phyloP scores from a whole-genome alignment of 768 basidiomycete species.

The Suillus lakei region DNA sequence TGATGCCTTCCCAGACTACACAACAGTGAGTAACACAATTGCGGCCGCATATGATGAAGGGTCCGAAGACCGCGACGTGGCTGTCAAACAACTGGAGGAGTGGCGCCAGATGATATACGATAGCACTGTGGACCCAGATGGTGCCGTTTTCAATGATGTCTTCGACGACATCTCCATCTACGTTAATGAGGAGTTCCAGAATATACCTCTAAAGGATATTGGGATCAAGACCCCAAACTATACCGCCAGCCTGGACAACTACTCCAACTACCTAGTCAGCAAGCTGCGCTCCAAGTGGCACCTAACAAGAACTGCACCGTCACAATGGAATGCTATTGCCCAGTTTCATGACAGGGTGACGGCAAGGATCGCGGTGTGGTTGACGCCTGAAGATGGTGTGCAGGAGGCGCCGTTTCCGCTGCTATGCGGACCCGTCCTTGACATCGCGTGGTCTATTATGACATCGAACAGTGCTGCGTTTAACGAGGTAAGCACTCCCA shows the following conservation, averaged over 20 bases:
- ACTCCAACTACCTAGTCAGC: background rate
- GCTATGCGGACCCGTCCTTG: background rate
- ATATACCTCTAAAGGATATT: background rate
- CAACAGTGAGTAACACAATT: background rate
- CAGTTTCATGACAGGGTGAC: background rate
- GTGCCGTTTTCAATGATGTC: background rate
- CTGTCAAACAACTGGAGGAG: background rate
- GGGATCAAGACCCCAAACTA: background rate
- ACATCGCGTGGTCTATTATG: background rate
- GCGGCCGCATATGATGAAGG: background rate
- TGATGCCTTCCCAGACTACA: background rate
- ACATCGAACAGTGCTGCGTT: background rate
- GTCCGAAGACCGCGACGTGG: background rate
- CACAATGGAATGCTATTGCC: background rate
- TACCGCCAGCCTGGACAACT: background rate
- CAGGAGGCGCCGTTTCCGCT: background rate
- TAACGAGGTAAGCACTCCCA: background rate
- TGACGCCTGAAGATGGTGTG: background rate
- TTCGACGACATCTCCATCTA: background rate
- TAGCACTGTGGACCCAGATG: background rate
- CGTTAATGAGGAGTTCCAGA: background rate
- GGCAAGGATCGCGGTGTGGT: background rate
- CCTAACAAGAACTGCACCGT: background rate
- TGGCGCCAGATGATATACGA: background rate
- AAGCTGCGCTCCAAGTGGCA: background rate